Conservation (phyloP, 1,139 yeast species). For the Diutina rugosa region DNA sequence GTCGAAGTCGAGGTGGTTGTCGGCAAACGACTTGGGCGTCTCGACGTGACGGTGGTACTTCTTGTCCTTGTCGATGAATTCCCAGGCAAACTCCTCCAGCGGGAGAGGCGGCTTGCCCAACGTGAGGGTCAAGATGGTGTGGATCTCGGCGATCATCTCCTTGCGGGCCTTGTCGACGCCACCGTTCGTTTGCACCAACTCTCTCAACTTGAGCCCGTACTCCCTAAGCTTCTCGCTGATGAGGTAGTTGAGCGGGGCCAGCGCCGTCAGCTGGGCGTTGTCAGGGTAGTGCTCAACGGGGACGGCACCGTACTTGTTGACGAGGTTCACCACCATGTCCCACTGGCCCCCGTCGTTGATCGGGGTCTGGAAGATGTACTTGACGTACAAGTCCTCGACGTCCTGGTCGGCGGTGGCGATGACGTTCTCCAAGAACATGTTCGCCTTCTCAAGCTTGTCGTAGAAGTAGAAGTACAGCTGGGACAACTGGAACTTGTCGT, state of each 20-base stretch:
- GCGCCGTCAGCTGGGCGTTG: constrained; percentile 47
- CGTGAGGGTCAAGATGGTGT: constrained; percentile 49
- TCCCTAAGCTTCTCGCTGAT: constrained; percentile 62
- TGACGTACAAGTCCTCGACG: constrained; percentile 56
- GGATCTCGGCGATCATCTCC: constrained; percentile 45
- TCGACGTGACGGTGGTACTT: constrained; percentile 38
- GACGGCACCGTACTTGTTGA: constrained; percentile 66
- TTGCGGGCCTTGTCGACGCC: constrained; percentile 21
- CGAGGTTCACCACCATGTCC: constrained; percentile 65
- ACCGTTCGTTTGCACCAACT: constrained; percentile 14
- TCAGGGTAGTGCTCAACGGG: constrained; percentile 68
- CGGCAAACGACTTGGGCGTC: constrained; percentile 54
- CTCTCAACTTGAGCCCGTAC: constrained; percentile 55
- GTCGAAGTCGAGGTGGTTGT: constrained; percentile 39
- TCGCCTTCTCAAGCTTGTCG: constrained; percentile 65
- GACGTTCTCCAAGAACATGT: constrained; percentile 64
- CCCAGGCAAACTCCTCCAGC: constrained; percentile 56
- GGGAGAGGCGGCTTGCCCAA: constrained; percentile 75
- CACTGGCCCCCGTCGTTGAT: constrained; percentile 79
- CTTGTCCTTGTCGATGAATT: constrained; percentile 60
- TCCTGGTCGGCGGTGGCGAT: constrained; percentile 52
- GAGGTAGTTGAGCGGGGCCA: constrained; percentile 45
- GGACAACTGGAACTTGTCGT: constrained; percentile 50
- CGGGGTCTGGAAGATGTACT: constrained; percentile 49
- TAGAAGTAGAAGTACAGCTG: constrained; percentile 60